Conservation (phyloP, 257 asterid species). For the Sherardia arvensis region DNA sequence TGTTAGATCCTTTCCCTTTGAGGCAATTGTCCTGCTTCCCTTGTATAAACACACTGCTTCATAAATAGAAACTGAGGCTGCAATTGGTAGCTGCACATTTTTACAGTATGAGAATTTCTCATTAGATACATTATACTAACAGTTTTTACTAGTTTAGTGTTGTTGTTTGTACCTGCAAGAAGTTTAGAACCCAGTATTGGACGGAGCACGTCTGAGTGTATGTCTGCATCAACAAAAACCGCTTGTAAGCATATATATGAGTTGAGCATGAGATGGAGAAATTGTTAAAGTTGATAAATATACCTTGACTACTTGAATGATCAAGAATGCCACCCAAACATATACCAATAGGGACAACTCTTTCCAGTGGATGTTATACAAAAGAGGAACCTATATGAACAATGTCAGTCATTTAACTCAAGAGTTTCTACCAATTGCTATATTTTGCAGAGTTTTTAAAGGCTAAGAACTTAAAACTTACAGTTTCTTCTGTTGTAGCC, state of each 20-base stretch:
- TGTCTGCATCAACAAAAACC: constrained; percentile 17
- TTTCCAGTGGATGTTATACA: constrained; percentile 27
- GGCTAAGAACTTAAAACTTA: constrained; percentile 2
- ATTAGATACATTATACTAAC: neutral
- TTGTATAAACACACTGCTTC: constrained; percentile 22
- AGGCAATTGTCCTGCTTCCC: constrained; percentile 26
- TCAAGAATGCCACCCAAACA: constrained; percentile 32
- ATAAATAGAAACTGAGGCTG: constrained; percentile 24
- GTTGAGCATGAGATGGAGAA: neutral
- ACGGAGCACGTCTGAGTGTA: constrained; percentile 26
- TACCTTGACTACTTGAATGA: constrained; percentile 29
- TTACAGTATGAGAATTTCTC: neutral
- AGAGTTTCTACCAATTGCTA: no score
- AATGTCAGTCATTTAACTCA: neutral
- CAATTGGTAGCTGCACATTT: constrained; percentile 23
- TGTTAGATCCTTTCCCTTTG: constrained; percentile 26
- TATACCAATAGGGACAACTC: constrained; percentile 24
- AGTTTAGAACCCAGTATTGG: constrained; percentile 27
- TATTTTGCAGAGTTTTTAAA: neutral
- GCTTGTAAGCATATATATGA: neutral
- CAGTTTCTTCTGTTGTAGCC: constrained; percentile 16
- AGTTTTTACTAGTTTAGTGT: neutral
- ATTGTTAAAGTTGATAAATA: neutral
- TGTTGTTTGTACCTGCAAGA: constrained; percentile 21
- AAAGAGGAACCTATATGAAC: constrained; percentile 17